These are phyloP conservation scores for Cucumis melo DNA, from an alignment of 306 rosid species.

Conservation along the genomic window DNA sequence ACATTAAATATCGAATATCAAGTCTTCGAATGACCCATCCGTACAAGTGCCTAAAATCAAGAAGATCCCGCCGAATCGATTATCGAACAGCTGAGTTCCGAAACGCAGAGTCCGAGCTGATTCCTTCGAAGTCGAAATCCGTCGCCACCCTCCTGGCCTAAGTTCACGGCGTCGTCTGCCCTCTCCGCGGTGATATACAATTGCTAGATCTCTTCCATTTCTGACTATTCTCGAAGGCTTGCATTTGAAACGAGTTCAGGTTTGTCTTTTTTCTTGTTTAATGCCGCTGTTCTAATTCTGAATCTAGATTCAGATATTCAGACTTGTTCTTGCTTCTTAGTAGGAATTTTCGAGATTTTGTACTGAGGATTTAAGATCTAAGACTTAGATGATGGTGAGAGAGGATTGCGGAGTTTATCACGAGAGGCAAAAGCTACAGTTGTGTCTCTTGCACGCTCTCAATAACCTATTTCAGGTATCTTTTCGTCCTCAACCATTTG, in stretches of 20 bases:
- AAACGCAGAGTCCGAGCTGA: not conserved
- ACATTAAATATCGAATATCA: too few relatives aligned
- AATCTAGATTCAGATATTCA: not conserved
- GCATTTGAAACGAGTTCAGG: not conserved
- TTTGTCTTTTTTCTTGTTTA: not conserved
- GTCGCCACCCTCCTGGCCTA: not conserved
- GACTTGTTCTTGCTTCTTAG: not conserved
- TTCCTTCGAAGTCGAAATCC: not conserved
- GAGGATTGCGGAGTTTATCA: slow-evolving; percentile 46
- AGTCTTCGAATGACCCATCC: too few relatives aligned
- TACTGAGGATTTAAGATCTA: not conserved
- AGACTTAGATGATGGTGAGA: slow-evolving; percentile 28
- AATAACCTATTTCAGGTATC: slow-evolving; percentile 87
- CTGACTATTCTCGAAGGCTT: not conserved
- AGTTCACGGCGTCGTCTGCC: not conserved
- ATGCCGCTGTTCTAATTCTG: not conserved
- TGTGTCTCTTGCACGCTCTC: slow-evolving; percentile 70
- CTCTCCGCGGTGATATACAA: not conserved
- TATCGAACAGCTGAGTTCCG: not conserved
- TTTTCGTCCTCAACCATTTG: not conserved
- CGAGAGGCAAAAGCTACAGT: slow-evolving; percentile 72
- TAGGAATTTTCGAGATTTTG: not conserved
- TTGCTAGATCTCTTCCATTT: not conserved
- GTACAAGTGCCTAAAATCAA: not conserved
- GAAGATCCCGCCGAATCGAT: not conserved